Conservation (phyloP, 148 eudicot species). For the Gaultheria prostrata region DNA sequence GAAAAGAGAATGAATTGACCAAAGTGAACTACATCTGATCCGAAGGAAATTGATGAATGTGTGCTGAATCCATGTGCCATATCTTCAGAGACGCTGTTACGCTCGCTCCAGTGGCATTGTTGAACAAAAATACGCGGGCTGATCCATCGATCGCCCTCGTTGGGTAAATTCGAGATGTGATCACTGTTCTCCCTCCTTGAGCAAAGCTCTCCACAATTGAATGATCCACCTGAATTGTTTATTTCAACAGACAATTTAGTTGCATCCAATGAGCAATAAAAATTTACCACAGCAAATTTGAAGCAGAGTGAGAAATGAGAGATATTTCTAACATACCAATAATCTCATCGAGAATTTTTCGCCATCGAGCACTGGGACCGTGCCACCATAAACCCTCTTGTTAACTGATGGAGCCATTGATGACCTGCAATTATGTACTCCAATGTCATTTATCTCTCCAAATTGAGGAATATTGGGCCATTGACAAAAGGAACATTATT, state of each 20-base stretch:
- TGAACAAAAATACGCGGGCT: slow-evolving; percentile 13
- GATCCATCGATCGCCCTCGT: slow-evolving; percentile 22
- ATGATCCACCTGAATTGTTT: slow-evolving; percentile 19
- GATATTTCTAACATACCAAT: slow-evolving; percentile 54
- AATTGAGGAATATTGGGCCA: neutral
- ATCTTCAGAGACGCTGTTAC: slow-evolving; percentile 22
- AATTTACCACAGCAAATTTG: neutral
- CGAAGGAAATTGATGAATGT: slow-evolving; percentile 13
- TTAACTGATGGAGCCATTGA: slow-evolving; percentile 60
- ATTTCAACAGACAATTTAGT: neutral
- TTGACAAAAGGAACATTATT: too few species aligned
- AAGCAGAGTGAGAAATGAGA: neutral
- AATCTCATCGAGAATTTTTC: slow-evolving; percentile 63
- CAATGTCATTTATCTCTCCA: neutral
- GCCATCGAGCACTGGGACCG: slow-evolving; percentile 65
- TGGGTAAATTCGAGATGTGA: slow-evolving; percentile 23
- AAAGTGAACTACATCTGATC: neutral
- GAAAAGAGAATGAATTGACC: neutral
- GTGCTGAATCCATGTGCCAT: slow-evolving; percentile 26
- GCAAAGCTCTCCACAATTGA: slow-evolving; percentile 28
- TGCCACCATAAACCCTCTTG: slow-evolving; percentile 59
- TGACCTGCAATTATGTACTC: slow-evolving; percentile 40
- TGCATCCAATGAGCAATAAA: too few species aligned
- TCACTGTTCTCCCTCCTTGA: slow-evolving; percentile 25
- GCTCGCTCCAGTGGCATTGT: slow-evolving; percentile 19